Conservation (phyloP, 371 early-diverging fungal genomes). For the Umbelopsis sp. region DNA sequence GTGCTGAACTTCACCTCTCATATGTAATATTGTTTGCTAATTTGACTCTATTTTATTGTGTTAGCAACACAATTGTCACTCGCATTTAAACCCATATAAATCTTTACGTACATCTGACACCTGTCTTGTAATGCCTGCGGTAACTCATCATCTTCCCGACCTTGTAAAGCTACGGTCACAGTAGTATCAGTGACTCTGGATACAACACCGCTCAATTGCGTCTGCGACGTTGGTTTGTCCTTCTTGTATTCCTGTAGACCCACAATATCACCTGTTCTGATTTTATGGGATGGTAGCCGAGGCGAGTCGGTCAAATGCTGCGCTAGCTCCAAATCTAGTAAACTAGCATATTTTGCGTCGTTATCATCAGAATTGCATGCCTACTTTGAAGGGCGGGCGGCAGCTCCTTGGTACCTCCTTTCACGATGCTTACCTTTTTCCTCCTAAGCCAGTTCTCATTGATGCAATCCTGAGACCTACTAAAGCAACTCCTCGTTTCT, state of each 20-base stretch:
- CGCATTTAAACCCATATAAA: neutral
- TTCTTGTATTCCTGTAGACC: conserved; percentile 65
- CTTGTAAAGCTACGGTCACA: conserved; percentile 67
- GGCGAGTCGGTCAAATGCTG: conserved; percentile 54
- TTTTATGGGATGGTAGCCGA: conserved; percentile 65
- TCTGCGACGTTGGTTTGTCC: conserved; percentile 44
- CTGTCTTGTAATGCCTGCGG: conserved; percentile 70
- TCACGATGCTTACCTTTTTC: conserved; percentile 55
- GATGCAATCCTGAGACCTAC: conserved; percentile 66
- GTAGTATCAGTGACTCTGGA: conserved; percentile 60
- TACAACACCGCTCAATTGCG: conserved; percentile 58
- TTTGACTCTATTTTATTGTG: conserved; percentile 43
- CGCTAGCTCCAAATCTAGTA: conserved; percentile 70
- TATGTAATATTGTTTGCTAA: conserved; percentile 82
- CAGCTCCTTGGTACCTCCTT: neutral
- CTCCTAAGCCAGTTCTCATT: conserved; percentile 79
- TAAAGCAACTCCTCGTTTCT: conserved; percentile 71
- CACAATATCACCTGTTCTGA: conserved; percentile 80
- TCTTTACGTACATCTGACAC: conserved; percentile 60
- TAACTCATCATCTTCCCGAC: conserved; percentile 60
- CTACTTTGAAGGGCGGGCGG: neutral
- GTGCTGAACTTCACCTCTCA: conserved; percentile 50
- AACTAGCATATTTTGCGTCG: conserved; percentile 29
- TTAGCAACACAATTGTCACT: neutral
- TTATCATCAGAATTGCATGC: conserved; percentile 15